Evolutionary conservation across 140 eudicot species (phyloP), one percentile per base, ranked within the genome.

Genomic region (Anethum foeniculum): DNA sequence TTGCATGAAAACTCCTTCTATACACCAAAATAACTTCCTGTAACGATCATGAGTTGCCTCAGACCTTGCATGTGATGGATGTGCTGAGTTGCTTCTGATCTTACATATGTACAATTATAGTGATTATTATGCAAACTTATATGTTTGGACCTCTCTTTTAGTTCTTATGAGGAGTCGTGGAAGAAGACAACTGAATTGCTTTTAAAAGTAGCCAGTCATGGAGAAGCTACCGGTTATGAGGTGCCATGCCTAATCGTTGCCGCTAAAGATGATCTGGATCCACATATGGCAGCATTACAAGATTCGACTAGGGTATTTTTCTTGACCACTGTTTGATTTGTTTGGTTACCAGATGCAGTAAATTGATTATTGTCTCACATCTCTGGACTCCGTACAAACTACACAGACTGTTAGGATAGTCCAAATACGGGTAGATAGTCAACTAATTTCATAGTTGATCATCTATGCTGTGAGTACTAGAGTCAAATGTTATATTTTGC

Each of bases 241-340:
- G 92, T 92, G 75, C 97, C 99, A 32, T 95, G 97, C 82, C 97
- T 95, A 75, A 95, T 95, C 68, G 91, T 92, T 81, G 92, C 99
- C 48, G 97, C 97, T 39, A 95, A 95, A 86, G 96, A 92, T 74
- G 97, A 92, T 86, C 90, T 92, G n/a, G 93, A 90, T 79, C 91
- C 97, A 39, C 90, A 88, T 83, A 81, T 88, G 82, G 89, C 90
- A 60, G 97, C 90, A 82, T 88, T 95, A 78, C 97, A 92, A 79
- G 97, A 89, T 91, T 90, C 97, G 69, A 92, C 99, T 27, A 83
- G 99, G 96, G 99, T 95, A 95, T 65, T 25, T 69, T 30, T 80
- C 52, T 72, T 81, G 36, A 43, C 79, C n/a, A 76, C 48, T 46
- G 51, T 18, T 25, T 11, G 49, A 23, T 8, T 65, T 81, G 21